Evolutionary conservation across 768 basidiomycete genomes (phyloP), one percentile per base, ranked within the genome.

Genomic region (Tricholomella constricta): DNA sequence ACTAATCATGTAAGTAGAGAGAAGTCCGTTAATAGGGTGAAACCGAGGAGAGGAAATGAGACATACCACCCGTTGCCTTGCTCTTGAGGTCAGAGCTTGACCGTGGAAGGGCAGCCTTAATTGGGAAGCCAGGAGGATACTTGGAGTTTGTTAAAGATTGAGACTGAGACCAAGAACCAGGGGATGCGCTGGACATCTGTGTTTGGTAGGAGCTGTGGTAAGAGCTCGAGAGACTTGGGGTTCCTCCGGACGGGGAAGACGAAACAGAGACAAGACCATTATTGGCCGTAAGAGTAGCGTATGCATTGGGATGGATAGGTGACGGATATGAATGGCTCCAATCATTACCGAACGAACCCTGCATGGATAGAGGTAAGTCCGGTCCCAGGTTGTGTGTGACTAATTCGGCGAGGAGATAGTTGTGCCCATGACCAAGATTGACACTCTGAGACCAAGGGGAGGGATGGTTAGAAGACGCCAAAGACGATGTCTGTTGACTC

Each of bases 291-390:
- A 89, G 78, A 31, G 80, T 78, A 35, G 83, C 79, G 60, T 86
- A 88, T 29, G 83, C 70, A 38, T 78, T 65, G 6, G 85, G 82
- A 54, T 85, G 78, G 45, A 88, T 72, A 2, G 88, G 82, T 3
- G 79, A 65, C n/a, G 86, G 73, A 66, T 86, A 87, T 17, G 87
- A 47, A 58, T 75, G 71, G 22, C 67, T 70, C 88, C 88, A 89
- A 62, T 78, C 71, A 55, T 71, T 59, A 54, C 56, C 61, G 42
- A 69, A 63, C 44, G 60, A 54, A 31, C 62, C 62, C 27, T 61
- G 58, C n/a, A 62, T 49, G 44, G 52, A 45, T 34, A 35, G 17
- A 17, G 27, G 45, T 50, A 46, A 40, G 38, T 57, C 61, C 48
- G 44, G 45, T 31, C 46, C 55, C 36, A 57, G 26, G 17, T 50